These are phyloP conservation scores for Candida sanyiensis DNA, from an alignment of 805 yeast species.

Conservation along the genomic window DNA sequence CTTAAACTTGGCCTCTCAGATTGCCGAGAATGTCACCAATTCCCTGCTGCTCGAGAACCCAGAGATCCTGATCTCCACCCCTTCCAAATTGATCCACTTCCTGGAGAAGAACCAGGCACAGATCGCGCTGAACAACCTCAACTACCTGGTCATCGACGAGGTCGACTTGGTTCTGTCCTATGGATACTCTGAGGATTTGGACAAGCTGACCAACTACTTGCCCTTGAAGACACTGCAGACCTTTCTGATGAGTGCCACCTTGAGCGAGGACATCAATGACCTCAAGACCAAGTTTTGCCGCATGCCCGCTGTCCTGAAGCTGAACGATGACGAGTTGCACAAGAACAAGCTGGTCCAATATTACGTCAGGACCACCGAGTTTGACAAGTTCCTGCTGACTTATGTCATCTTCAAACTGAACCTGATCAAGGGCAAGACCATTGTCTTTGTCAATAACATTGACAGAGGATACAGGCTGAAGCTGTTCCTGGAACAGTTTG, in stretches of 20 bases:
- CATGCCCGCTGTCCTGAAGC: conserved; percentile 70
- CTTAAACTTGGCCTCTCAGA: conserved; percentile 57
- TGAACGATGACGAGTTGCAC: conserved; percentile 62
- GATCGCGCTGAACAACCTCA: conserved; percentile 50
- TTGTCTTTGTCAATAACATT: conserved; percentile 86
- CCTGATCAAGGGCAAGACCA: conserved; percentile 84
- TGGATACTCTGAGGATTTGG: conserved; percentile 85
- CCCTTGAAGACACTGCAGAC: conserved; percentile 79
- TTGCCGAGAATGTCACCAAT: conserved; percentile 63
- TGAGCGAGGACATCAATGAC: conserved; percentile 77
- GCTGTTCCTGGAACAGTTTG: conserved; percentile 89
- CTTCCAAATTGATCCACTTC: conserved; percentile 60
- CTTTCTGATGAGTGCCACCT: conserved; percentile 93
- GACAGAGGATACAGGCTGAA: conserved; percentile 94
- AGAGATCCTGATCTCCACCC: conserved; percentile 81
- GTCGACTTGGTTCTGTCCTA: conserved; percentile 87
- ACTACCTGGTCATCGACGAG: conserved; percentile 84
- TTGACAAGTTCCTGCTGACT: conserved; percentile 85
- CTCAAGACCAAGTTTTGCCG: conserved; percentile 77
- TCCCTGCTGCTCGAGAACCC: conserved; percentile 72
- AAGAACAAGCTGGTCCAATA: conserved; percentile 69
- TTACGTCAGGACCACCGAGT: conserved; percentile 79
- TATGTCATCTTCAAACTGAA: conserved; percentile 88
- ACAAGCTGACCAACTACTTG: conserved; percentile 53
- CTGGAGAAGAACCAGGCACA: conserved; percentile 43